Evolutionary conservation across 1,139 yeast genomes (phyloP).

Genomic region (Candida glucosophila): DNA sequence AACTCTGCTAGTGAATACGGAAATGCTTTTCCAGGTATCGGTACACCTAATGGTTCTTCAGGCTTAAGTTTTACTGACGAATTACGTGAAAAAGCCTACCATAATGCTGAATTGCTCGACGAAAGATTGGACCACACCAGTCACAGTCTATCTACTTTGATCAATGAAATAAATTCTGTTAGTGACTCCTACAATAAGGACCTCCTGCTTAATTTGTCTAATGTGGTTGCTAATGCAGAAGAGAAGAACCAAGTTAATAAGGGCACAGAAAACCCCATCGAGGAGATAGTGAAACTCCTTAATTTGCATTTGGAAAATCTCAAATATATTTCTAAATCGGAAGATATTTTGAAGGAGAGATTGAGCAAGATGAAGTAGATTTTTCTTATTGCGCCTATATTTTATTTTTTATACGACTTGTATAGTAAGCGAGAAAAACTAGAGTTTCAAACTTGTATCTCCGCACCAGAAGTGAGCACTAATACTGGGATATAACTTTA

Average conservation of each 20-base stretch:
- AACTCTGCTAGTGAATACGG: slow-evolving; percentile 6
- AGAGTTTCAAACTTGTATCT: too few relatives aligned
- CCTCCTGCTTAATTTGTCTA: slow-evolving; percentile 12
- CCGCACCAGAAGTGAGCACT: too few relatives aligned
- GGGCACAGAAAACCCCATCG: slow-evolving; percentile 33
- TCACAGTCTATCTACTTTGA: slow-evolving; percentile 63
- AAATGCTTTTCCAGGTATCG: slow-evolving; percentile 1
- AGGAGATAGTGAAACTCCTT: slow-evolving; percentile 67
- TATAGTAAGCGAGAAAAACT: too few relatives aligned
- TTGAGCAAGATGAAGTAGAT: slow-evolving; percentile 35
- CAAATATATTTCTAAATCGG: slow-evolving; percentile 75
- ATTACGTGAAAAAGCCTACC: slow-evolving; percentile 85
- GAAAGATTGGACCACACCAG: slow-evolving; percentile 76
- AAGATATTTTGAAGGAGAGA: slow-evolving; percentile 60
- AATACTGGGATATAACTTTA: too few relatives aligned
- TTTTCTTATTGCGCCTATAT: too few relatives aligned
- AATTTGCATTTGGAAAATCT: slow-evolving; percentile 86
- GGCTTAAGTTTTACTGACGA: slow-evolving; percentile 56
- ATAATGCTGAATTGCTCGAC: slow-evolving; percentile 78
- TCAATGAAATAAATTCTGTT: slow-evolving; percentile 78
- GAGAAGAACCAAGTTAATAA: slow-evolving; percentile 14
- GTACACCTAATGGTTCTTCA: too few relatives aligned
- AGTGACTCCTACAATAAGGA: slow-evolving; percentile 72
- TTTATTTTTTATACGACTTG: too few relatives aligned
- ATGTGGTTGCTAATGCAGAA: slow-evolving; percentile 12